Base-by-base conservation (phyloP, 352 stramenopile genomes). In the Globisporangium rhizosaccharum region DNA sequence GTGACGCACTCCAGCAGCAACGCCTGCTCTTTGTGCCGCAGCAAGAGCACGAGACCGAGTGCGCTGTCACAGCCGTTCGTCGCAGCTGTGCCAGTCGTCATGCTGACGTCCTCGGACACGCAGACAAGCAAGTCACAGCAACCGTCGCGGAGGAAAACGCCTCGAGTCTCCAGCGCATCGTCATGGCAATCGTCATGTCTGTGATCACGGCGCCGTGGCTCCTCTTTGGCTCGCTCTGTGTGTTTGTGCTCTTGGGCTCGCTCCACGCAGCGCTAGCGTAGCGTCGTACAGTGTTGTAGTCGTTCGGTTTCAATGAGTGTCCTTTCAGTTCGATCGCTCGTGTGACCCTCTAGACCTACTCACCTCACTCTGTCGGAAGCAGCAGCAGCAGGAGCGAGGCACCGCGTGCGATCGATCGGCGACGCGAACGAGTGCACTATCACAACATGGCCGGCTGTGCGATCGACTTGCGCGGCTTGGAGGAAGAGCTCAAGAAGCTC, bases 401-500 rank as follows among this genome's bases (percentile, higher is more conserved):
- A 23, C 23, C 23, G 23, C 23, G 23, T 23, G 23, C 23, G 23
- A 0, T 23, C 23, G 23, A 23, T 23, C 23, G 23, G 23, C 23
- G 23, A 23, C 23, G 23, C 17, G 37, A 11, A 30, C 36, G 8
- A 23, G 39, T 28, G n/a, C 10, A 42, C 23, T 28, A 10, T 2
- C 30, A 26, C 36, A 36, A 10, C 18, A 56, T 56, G 25, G 23
- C 37, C 28, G 42, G 42, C 25, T n/a, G 10, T 20, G 20, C 65
- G 23, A 70, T 81, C 56, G 75, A 90, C 56, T 59, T 89, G 20
- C 73, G 69, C 23, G 61, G 59, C 9, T 61, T 95, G 36, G 82
- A 95, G 59, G 77, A 91, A 51, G 80, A 91, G 72, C 76, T 95
- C 20, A 88, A 90, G 57, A 89, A 86, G 58, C 66, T 93, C 14